phyloP scores from a whole-genome alignment of 352 stramenopile species.

The Phytophthora fragariaefolia region DNA sequence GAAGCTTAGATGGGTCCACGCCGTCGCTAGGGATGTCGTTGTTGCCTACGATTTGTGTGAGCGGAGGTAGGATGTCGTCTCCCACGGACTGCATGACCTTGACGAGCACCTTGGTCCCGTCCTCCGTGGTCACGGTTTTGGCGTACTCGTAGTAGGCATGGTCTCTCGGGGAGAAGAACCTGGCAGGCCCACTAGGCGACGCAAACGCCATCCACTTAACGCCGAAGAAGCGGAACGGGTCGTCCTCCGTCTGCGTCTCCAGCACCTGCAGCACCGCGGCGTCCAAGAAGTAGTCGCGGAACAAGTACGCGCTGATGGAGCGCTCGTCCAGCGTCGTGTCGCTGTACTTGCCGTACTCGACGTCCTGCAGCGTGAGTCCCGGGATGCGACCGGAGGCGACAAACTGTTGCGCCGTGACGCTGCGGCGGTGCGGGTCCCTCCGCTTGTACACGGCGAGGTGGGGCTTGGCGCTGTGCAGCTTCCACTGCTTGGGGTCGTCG shows the following conservation, averaged over 20 bases:
- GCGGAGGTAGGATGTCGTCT: conserved; percentile 48
- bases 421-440: conserved; percentile 25
- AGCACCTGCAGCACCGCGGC: conserved; percentile 69
- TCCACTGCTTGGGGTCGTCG: conserved; percentile 67
- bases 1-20: conserved; percentile 44
- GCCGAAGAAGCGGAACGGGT: conserved; percentile 78
- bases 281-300: conserved; percentile 72
- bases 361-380: conserved; percentile 62
- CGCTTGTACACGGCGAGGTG: conserved; percentile 61
- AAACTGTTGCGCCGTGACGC: conserved; percentile 47
- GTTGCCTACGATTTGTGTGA: conserved; percentile 34
- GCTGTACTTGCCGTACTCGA: conserved; percentile 74
- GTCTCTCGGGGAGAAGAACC: conserved; percentile 63
- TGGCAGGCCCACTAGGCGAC: conserved; percentile 45
- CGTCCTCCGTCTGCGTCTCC: conserved; percentile 62
- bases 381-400: conserved; percentile 62
- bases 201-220: conserved; percentile 76
- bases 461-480: conserved; percentile 63
- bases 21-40: conserved; percentile 40
- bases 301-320: conserved; percentile 61
- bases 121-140: conserved; percentile 47
- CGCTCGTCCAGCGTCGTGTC: conserved; percentile 78
- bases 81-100: conserved; percentile 68
- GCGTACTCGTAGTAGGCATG: conserved; percentile 71
- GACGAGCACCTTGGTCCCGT: conserved; percentile 64